Base-by-base conservation (phyloP, 2,329 filamentous ascomycete genomes). In the Colletotrichum viniferum region DNA sequence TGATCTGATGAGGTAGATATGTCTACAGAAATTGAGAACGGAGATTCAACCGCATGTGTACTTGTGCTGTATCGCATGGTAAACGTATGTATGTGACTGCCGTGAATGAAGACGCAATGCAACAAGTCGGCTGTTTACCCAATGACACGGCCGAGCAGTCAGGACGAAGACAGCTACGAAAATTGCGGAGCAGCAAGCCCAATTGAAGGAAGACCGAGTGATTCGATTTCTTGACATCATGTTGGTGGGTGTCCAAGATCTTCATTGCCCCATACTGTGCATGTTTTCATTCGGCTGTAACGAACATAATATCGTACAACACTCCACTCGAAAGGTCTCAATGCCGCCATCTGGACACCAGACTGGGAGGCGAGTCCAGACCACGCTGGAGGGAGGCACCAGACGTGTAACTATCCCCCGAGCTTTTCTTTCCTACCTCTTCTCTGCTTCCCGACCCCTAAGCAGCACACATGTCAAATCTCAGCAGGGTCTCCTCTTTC, bases 401-500 rank as follows among this genome's bases (percentile, higher is more conserved):
- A 58, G 18, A 28, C 18, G 43, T 52, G 12, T 21, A 13, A 13
- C 58, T 36, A 26, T 8, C 16, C 58, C 58, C 28, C 10, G 26
- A n/a, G 18, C 28, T 30, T n/a, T n/a, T 12, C 18, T n/a, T 34
- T 5, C 9, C 6, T 34, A 8, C 14, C 9, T 34, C 28, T 26
- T n/a, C 24, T n/a, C 24, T 38, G 16, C 62, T 48, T 30, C 8
- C 28, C 8, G 12, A 21, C 12, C 18, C 36, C 26, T 67, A 67
- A 24, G 24, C 58, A 18, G 26, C 32, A 52, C 73, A 76, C 36
- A 77, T 30, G 34, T 68, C 67, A 63, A 77, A 77, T 65, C 77
- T 67, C 30, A 66, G 24, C 69, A 78, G 16, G 12, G 75, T 71
- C 75, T 78, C 77, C 16, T 67, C 69, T 4, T 71, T 61, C 4